Evolutionary conservation across 116 monocot species (phyloP).

Genomic region (Dioscorea cayenensis): DNA sequence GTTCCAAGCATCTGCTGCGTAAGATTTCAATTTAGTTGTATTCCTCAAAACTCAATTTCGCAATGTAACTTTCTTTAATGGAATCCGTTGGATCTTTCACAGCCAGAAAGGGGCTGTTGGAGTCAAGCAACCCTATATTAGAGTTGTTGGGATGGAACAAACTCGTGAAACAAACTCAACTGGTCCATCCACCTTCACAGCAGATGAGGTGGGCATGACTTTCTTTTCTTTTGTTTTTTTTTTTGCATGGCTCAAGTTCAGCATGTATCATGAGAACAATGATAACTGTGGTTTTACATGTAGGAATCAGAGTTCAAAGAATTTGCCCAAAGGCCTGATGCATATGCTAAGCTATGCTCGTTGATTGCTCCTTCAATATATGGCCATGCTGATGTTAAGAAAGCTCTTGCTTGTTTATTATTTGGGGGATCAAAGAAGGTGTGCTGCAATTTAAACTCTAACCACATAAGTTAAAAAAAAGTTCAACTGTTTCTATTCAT

Average conservation of each 20-base stretch:
- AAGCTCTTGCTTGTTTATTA: conserved; percentile 84
- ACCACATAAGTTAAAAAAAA: background rate
- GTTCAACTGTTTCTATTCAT: background rate
- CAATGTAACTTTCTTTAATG: background rate
- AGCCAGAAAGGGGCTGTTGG: conserved; percentile 95
- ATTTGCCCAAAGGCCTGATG: conserved; percentile 90
- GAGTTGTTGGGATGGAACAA: conserved; percentile 94
- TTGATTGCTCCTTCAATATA: conserved; percentile 96
- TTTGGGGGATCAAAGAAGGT: conserved; percentile 99
- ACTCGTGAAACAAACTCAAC: conserved; percentile 65
- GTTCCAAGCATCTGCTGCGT: conserved; percentile 88
- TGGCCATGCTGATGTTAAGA: conserved; percentile 97
- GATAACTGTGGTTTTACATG: background rate
- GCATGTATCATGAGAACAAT: background rate
- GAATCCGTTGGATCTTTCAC: conserved; percentile 9
- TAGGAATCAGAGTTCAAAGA: conserved; percentile 89
- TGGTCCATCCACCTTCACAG: conserved; percentile 65
- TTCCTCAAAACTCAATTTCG: background rate
- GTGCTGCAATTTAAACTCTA: background rate
- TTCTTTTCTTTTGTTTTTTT: too few species aligned
- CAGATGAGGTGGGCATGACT: conserved; percentile 55
- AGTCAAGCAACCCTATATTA: conserved; percentile 96
- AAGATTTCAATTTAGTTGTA: conserved; percentile 6
- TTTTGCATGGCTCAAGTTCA: background rate
- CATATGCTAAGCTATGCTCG: conserved; percentile 74